Evolutionary conservation across 2,329 filamentous ascomycete genomes (phyloP).

Genomic region (Cladosporium sp.): DNA sequence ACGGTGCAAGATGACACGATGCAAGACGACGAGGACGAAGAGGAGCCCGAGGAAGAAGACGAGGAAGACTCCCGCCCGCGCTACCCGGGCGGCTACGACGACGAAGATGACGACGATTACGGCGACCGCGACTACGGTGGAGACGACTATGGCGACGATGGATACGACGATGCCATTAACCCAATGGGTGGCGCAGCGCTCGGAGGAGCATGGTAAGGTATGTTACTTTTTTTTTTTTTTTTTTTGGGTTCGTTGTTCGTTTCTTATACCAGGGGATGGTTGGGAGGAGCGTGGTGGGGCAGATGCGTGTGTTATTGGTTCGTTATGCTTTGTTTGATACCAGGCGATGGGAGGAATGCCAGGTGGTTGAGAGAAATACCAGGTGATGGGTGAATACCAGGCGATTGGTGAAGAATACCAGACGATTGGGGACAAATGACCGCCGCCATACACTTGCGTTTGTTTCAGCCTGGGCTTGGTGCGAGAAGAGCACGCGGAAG

Average conservation of each 20-base stretch:
- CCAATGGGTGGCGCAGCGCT: slow-evolving; percentile 5
- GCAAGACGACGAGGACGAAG: slow-evolving; percentile 16
- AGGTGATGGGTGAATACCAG: too few species aligned
- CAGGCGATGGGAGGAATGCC: neutral
- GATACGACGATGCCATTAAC: slow-evolving; percentile 18
- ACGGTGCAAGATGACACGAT: slow-evolving; percentile 13
- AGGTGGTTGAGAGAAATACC: neutral
- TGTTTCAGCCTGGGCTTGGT: too few species aligned
- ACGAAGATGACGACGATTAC: slow-evolving; percentile 20
- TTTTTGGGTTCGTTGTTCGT: neutral
- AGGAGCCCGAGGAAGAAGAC: slow-evolving; percentile 13
- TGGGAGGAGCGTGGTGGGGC: too few species aligned
- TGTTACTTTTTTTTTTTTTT: too few species aligned
- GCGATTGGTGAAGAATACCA: slow-evolving; percentile 9
- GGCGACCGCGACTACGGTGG: slow-evolving; percentile 19
- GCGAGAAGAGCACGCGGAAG: too few species aligned
- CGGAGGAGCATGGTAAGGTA: slow-evolving; percentile 3
- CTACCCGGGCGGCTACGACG: slow-evolving; percentile 13
- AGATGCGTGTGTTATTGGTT: too few species aligned
- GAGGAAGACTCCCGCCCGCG: slow-evolving; percentile 13
- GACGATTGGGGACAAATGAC: too few species aligned
- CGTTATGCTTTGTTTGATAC: slow-evolving; percentile 3
- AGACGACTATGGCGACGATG: slow-evolving; percentile 21
- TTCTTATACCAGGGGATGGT: slow-evolving; percentile 4
- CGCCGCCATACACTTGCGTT: too few species aligned